Conservation (phyloP, 129 eudicot genomes). For the Saposhnikovia divaricata region DNA sequence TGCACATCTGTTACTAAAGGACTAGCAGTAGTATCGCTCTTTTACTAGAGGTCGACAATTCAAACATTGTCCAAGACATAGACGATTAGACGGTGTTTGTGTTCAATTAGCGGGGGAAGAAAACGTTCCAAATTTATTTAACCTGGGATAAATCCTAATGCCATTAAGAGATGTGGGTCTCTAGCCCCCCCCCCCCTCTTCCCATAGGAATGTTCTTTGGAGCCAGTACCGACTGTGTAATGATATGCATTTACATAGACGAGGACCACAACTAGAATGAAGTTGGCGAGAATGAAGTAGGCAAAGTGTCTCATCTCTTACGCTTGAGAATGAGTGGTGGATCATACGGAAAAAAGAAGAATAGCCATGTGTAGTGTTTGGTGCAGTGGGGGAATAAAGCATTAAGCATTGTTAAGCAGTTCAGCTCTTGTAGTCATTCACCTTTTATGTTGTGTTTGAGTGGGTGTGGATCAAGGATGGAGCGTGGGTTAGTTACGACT, state of each 20-base stretch:
- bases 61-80: no score
- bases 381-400: background rate
- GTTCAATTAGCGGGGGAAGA: no score
- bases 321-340: background rate
- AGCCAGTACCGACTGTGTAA: background rate
- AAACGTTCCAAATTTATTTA: no score
- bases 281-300: no score
- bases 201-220: no score
- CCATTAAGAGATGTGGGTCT: background rate
- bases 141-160: no score
- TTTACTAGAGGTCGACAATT: no score
- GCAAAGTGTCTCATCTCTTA: background rate
- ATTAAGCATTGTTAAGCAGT: conserved; percentile 1
- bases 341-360: background rate
- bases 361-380: background rate
- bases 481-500: background rate
- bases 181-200: no score
- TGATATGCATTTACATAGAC: background rate
- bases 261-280: background rate
- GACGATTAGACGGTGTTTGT: no score
- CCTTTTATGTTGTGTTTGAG: background rate
- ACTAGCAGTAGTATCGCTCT: no score
- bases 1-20: no score
- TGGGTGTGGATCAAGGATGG: conserved; percentile 2
- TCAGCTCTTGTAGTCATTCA: background rate